These are phyloP conservation scores for Berkeleyomyces rouxiae DNA, from an alignment of 2,329 filamentous ascomycete genomes.

Conservation along the genomic window DNA sequence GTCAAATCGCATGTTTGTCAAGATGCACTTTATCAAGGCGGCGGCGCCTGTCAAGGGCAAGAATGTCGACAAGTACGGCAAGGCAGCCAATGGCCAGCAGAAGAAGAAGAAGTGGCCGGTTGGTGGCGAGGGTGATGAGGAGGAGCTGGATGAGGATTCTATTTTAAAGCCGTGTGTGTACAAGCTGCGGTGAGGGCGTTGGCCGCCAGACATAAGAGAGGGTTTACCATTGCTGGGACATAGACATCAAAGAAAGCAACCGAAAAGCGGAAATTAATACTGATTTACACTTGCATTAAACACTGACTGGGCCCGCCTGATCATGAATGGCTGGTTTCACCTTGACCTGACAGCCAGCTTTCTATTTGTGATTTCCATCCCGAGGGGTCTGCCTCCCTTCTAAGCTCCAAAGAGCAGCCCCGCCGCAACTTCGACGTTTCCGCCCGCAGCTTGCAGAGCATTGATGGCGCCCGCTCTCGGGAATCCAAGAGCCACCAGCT, in stretches of 20 bases:
- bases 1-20: conserved; percentile 95
- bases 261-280: not conserved
- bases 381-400: not conserved
- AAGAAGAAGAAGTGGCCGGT: conserved; percentile 38
- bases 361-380: no score
- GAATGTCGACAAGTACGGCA: conserved; percentile 42
- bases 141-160: conserved; percentile 44
- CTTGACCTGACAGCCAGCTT: not conserved
- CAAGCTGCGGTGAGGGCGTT: conserved; percentile 51
- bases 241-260: not conserved
- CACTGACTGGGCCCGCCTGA: not conserved
- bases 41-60: conserved; percentile 60
- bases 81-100: conserved; percentile 33
- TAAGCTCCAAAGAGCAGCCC: conserved; percentile 50
- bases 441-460: conserved; percentile 65
- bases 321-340: not conserved
- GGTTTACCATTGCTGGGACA: not conserved
- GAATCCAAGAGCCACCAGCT: conserved; percentile 63
- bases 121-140: conserved; percentile 32
- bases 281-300: not conserved
- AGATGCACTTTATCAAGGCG: conserved; percentile 87
- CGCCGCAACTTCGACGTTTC: conserved; percentile 79
- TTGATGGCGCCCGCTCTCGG: conserved; percentile 58
- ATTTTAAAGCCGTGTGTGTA: conserved; percentile 91
- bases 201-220: not conserved